Evolutionary conservation across 768 basidiomycete genomes (phyloP).

Genomic region (Mycena floridula): DNA sequence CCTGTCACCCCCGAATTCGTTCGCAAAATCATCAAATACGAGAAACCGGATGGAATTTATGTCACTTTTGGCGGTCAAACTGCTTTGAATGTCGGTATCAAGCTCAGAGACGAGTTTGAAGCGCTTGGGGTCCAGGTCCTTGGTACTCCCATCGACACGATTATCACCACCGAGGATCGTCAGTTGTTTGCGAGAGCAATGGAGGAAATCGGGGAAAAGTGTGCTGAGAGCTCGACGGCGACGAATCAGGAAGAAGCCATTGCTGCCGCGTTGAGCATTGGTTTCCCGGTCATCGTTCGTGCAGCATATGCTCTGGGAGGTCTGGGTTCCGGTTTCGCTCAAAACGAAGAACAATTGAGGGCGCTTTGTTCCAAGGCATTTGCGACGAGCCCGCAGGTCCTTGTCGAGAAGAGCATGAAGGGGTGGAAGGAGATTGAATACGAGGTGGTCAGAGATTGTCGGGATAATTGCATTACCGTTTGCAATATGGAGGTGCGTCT

Average conservation of each 20-base stretch:
- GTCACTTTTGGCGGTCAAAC: slow-evolving; percentile 99
- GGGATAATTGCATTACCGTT: slow-evolving; percentile 98
- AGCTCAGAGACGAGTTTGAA: slow-evolving; percentile 94
- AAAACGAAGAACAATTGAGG: slow-evolving; percentile 83
- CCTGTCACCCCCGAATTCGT: slow-evolving; percentile 98
- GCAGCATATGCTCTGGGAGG: slow-evolving; percentile 97
- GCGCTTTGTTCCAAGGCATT: slow-evolving; percentile 92
- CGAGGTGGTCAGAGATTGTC: slow-evolving; percentile 95
- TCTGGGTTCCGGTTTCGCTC: slow-evolving; percentile 93
- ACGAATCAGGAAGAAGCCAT: slow-evolving; percentile 83
- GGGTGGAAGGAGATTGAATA: slow-evolving; percentile 99
- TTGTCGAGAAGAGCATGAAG: slow-evolving; percentile 99
- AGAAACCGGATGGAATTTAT: slow-evolving; percentile 98
- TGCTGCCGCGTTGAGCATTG: slow-evolving; percentile 75
- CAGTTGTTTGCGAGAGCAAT: slow-evolving; percentile 92
- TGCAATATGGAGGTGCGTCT: slow-evolving; percentile 98
- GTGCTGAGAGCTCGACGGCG: slow-evolving; percentile 85
- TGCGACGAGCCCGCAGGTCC: slow-evolving; percentile 93
- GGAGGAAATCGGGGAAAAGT: slow-evolving; percentile 93
- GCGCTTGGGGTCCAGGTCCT: slow-evolving; percentile 87
- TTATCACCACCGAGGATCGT: slow-evolving; percentile 95
- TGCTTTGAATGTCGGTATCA: slow-evolving; percentile 93
- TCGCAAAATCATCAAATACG: slow-evolving; percentile 96
- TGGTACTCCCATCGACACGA: slow-evolving; percentile 94
- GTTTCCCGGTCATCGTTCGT: slow-evolving; percentile 93